A percentile compares a stretch with the other conserved stretches of the same genome.
Evolutionary conservation across 768 basidiomycete species (phyloP).

Genomic region (Hygrophorus pudorinus): DNA sequence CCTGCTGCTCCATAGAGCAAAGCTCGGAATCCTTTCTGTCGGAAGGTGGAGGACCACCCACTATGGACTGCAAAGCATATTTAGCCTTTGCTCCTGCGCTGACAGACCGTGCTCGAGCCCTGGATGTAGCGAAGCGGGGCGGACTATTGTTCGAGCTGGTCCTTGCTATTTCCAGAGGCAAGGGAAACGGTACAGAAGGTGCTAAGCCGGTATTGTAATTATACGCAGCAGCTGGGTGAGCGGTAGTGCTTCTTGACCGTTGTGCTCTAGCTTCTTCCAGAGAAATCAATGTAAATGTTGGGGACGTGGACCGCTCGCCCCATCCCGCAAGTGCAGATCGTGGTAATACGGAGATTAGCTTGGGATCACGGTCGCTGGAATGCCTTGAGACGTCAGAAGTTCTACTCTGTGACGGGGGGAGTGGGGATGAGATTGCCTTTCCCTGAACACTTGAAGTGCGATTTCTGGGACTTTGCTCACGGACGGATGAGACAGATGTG

Average conservation of each 20-base stretch:
- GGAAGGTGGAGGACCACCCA: conserved; percentile 22
- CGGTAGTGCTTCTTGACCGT: conserved; percentile 45
- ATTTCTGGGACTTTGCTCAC: conserved; percentile 9
- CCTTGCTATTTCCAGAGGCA: too few relatives aligned
- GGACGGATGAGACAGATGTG: conserved; percentile 22
- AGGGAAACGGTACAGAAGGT: too few relatives aligned
- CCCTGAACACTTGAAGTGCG: conserved; percentile 30
- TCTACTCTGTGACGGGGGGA: conserved; percentile 27
- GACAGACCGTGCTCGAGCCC: conserved; percentile 47
- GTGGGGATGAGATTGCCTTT: conserved; percentile 49
- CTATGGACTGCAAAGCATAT: conserved; percentile 33
- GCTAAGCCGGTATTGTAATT: conserved; percentile 11
- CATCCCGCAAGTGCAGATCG: conserved; percentile 35
- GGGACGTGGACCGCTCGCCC: conserved; percentile 35
- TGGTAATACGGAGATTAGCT: conserved; percentile 13
- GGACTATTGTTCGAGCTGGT: conserved; percentile 9
- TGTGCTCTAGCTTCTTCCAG: conserved; percentile 74
- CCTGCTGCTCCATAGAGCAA: conserved; percentile 9
- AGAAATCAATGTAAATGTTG: conserved; percentile 59
- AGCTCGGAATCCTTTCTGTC: conserved; percentile 36
- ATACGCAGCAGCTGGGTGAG: conserved; percentile 19
- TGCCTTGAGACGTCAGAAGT: conserved; percentile 15
- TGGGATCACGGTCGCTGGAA: conserved; percentile 18
- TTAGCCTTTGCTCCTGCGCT: conserved; percentile 51
- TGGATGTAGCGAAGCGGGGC: conserved; percentile 15